Conservation (phyloP, 768 basidiomycete genomes). For the Mrakia hoshinonis region DNA sequence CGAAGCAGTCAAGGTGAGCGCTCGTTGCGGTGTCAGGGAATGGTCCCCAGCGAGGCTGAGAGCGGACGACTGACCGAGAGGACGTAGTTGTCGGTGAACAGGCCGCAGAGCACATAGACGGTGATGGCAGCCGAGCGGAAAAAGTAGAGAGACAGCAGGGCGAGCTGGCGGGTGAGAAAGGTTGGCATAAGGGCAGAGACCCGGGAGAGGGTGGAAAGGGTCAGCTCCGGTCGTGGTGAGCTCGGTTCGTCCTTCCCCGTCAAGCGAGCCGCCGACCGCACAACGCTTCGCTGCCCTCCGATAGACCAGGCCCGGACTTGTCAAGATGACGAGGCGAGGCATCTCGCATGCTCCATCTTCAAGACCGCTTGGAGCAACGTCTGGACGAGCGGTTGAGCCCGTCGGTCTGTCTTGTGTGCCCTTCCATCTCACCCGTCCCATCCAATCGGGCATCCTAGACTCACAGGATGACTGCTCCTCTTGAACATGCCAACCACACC, state of each 20-base stretch:
- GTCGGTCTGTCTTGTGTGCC: too few species aligned
- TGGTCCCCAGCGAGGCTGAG: background rate
- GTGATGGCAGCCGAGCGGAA: constrained; percentile 81
- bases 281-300: too few species aligned
- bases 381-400: too few species aligned
- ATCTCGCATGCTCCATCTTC: too few species aligned
- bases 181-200: background rate
- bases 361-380: too few species aligned
- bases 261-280: too few species aligned
- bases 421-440: too few species aligned
- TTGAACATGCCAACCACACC: constrained; percentile 27
- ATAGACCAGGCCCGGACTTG: too few species aligned
- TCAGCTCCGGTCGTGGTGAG: background rate
- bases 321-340: too few species aligned
- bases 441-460: background rate
- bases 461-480: constrained; percentile 29
- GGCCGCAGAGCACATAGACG: constrained; percentile 87
- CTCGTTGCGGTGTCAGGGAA: background rate
- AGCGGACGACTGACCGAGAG: constrained; percentile 58
- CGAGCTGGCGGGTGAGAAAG: constrained; percentile 39
- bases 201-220: background rate
- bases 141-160: constrained; percentile 78
- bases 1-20: background rate
- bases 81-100: constrained; percentile 77
- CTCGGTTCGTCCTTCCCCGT: background rate